Evolutionary conservation across 1,284 basidiomycete genomes (phyloP), one percentile per base, ranked within the genome.

Genomic region (Rhodotorula mucilaginosa): DNA sequence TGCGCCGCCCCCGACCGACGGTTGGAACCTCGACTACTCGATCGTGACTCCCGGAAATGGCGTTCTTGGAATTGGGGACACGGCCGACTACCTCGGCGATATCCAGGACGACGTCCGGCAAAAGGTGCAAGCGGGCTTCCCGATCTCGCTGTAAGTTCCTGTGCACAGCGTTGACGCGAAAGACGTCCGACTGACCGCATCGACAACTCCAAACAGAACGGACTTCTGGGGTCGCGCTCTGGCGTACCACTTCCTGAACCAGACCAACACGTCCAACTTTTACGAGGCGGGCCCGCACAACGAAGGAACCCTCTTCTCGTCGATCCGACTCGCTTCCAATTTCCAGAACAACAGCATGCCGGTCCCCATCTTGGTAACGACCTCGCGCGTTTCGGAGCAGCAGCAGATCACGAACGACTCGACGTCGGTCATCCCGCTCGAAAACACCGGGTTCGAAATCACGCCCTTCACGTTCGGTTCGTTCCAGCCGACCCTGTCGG

Each of bases 401-500:
- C 23, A 61, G 59, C 76, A 75, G 64, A 44, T 60, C 2, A 29
- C 64, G 16, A 61, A 58, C 60, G 29, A 51, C 21, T 63, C 56
- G 21, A 65, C 67, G 12, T 69, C 69, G 10, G 69, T 73, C 52
- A 74, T 76, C 46, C 73, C 75, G 12, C 71, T 74, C 47, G 15
- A 47, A 26, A 76, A 76, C 64, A 77, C 75, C 19, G 73, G 65
- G 23, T 76, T 74, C 34, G 69, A 72, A 86, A 86, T 89, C 29
- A 85, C 87, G 0, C 88, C 88, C 0, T 79, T 86, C 74, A 88
- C 89, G 72, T 84, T 88, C 70, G 89, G 87, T 8, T 89, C 88
- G 3, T 90, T 84, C 81, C 89, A 90, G 77, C 87, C 88, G 10
- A 83, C 80, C 66, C 80, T 90, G 8, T 86, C 86, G 51, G 85